Base-by-base conservation (phyloP, 1,139 yeast species). In the Magnusiomyces paraingens region DNA sequence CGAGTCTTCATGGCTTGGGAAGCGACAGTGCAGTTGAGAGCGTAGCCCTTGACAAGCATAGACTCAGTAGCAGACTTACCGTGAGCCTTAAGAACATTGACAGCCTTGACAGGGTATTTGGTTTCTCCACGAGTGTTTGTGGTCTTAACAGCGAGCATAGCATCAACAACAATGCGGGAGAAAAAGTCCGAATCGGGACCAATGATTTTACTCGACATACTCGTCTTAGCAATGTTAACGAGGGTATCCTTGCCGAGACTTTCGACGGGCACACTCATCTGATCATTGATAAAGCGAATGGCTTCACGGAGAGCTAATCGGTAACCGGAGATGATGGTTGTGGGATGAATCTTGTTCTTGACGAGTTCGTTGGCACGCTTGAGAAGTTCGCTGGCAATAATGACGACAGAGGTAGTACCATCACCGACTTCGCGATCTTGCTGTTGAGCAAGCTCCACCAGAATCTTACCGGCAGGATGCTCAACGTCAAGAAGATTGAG, bases 401-500 rank as follows among this genome's bases (percentile, higher is more conserved):
- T 89, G 49, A 93, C 98, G 50, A 93, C 98, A n/a, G 95, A 86
- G 1, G 77, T 73, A n/a, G 77, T 73, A 64, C 99, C 99, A 68
- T 94, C 99, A 56, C 99, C 99, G 56, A 94, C 96, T 73, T 94
- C 99, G 66, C 96, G 82, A 70, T 94, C 99, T 74, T 94, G 99
- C 70, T 94, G 99, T 70, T 93, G 97, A 2, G 99, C 99, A 67
- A 94, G 79, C 68, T 94, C 99, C 50, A 94, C 99, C 59, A 94
- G 77, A 62, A 94, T 93, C 73, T 89, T 90, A 21, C 99, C 99
- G 0, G 99, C 99, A 39, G 99, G 99, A 70, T 94, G 99, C 72
- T 94, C 97, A 53, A 94, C 98, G 68, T 94, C 99, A 61, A 94
- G 77, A 57, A 94, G 74, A 11, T 93, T 80, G 60, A 94, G 77